Evolutionary conservation across 164 flowering plant genomes (phyloP), one percentile per base, ranked within the genome.

Genomic region (Piper longum): DNA sequence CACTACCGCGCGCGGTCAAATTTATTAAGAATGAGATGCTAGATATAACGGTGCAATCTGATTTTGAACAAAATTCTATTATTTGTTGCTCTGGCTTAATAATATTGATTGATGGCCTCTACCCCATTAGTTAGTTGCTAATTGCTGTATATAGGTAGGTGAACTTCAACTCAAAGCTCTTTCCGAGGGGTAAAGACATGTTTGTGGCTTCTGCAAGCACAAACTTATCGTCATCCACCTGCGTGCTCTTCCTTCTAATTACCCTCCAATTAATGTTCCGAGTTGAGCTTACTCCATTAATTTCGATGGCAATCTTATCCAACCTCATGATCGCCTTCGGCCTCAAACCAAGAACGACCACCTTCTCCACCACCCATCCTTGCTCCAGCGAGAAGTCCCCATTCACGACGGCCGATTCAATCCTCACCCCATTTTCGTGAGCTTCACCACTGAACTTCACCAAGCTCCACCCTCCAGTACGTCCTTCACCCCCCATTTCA

Each of bases 361-460:
- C 77, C 73, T 82, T 84, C 14, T 72, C 67, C 8, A 87, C 65
- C 18, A 79, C 55, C 90, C 82, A 85, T 19, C 72, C 78, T 66
- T 76, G 73, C 36, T 64, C 64, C 66, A 76, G 4, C 14, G 95
- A 90, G 74, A 70, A 90, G 9, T 41, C 69, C 19, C 82, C 79
- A 57, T 86, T 80, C 55, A 70, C 51, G 19, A 90, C 88, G 18
- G 74, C 58, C 6, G 91, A 84, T 55, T 69, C 64, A n/a, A 87
- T 55, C 7, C 40, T 39, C 16, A 78, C 44, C 11, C 59, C 69
- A 43, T 75, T 56, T 4, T 75, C 70, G 1, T 16, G 19, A 1
- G 67, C 18, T 3, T 56, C 57, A 4, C 80, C 69, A 16, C n/a
- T 61, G 56, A 88, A 81, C 14, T 44, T 82, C 56, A 85, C 83